Evolutionary conservation across 495 filamentous ascomycete species (phyloP), one percentile per base, ranked within the genome.

Genomic region (Sabuloglossum arenarium): DNA sequence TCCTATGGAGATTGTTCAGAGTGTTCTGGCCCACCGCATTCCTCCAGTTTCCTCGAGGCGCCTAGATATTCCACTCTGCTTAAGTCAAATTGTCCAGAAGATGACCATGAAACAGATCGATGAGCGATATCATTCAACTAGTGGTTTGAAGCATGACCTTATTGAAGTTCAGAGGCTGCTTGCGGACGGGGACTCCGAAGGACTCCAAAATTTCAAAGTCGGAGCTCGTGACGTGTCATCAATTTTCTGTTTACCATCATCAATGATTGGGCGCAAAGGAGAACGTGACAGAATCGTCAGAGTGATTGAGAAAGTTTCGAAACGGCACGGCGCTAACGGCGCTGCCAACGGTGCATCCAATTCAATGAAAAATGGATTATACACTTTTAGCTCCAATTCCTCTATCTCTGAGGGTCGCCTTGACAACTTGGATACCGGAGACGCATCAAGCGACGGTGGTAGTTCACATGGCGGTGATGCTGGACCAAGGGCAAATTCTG

Each of bases 1-100:
- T 3, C 84, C 87, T 0, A 77, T 94, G 58, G 87, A 94, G 62
- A 82, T 94, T 30, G 84, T 95, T 47, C 88, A 94, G 62, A 86
- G 79, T 61, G 86, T 95, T 1, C 73, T 95, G 0, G 79, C 77
- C 43, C 79, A 80, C 51, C 79, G 84, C 62, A 75, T 94, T 59
- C 80, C 84, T 0, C 79, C 77, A 32, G 78, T 90, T 11, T 84
- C 85, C 0, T 73, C 73, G 34, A 79, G 85, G 55, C 75, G 88
- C 28, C 73, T 84, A 62, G 87, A 94, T 60, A 68, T 93, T 1
- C 88, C 88, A 0, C 85, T 90, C 56, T 81, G 79, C 25, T 71
- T 95, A 24, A 84, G 82, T 3, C 73, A 75, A 2, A 83, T 95
- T 8, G 84, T 95, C 43, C 82, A 88, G 59, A 89, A 86, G 64